phyloP scores from a whole-genome alignment of 2,329 filamentous ascomycete species.

The Fusarium sp. region DNA sequence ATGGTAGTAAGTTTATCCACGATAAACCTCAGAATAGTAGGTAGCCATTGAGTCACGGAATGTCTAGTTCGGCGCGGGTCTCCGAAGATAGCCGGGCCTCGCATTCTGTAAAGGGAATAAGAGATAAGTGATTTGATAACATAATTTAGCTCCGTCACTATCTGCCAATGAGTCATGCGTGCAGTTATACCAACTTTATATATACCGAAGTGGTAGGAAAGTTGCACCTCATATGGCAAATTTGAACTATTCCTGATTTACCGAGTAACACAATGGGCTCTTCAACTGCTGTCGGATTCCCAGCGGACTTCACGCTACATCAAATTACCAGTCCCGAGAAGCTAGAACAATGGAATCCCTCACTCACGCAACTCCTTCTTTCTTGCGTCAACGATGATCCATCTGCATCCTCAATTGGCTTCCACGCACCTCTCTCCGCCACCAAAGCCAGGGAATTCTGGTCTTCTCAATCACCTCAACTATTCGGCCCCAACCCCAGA shows the following conservation, averaged over 20 bases:
- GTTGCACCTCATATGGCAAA: rapidly evolving
- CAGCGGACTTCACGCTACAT: neutral
- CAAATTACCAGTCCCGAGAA: rapidly evolving
- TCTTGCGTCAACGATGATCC: neutral
- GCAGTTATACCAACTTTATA: neutral
- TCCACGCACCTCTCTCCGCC: neutral
- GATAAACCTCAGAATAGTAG: neutral
- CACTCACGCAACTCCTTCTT: neutral
- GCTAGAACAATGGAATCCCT: neutral
- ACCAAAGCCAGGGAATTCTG: neutral
- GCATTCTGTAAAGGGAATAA: neutral
- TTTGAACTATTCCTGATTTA: rapidly evolving
- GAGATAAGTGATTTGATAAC: neutral
- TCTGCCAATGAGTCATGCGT: neutral
- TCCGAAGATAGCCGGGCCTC: neutral
- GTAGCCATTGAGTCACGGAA: rapidly evolving
- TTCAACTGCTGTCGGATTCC: neutral
- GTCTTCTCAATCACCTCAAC: neutral
- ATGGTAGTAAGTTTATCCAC: neutral
- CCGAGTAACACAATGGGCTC: neutral
- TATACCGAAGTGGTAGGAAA: rapidly evolving
- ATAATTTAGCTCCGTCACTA: neutral
- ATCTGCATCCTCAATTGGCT: neutral
- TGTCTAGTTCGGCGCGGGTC: neutral
- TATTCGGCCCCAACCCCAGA: neutral